Base-by-base conservation (phyloP, 805 yeast species). In the Starmerella riodocensis region DNA sequence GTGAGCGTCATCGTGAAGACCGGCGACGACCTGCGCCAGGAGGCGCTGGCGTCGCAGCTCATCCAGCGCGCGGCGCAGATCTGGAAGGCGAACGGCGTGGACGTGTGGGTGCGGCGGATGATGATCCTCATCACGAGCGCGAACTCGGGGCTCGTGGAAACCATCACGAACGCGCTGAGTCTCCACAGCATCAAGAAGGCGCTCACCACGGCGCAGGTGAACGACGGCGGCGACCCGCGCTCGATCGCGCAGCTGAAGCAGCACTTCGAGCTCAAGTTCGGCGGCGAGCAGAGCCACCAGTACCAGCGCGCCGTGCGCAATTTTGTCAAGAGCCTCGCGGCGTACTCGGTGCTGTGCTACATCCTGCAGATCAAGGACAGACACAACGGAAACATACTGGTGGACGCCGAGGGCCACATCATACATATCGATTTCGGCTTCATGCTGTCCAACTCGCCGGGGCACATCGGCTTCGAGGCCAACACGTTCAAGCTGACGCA, bases 361-460 rank as follows among this genome's bases (percentile, higher is more conserved):
- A 57, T 91, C 38, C 68, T 91, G 38, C 97, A 88, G 55, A 83
- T 91, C 63, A 93, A 93, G 56, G 99, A 91, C 63, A 74, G 99
- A 55, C 99, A 91, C 61, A 91, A 91, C 62, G 99, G 99, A 59
- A 91, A 91, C 59, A 88, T 91, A 47, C 78, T 91, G 82, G 83
- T 91, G 55, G 98, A 91, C 56, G 83, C 78, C 44, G 79, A 82
- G 53, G 99, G 98, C 0, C 98, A 91, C 55, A 79, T 91, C 11
- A 76, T 88, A 33, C 69, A 62, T 58, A 91, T 91, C 51, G 98
- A 91, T 61, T 91, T 91, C 63, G 98, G 98, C 0, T 88, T 84
- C 58, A 61, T 88, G 56, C 65, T 88, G 3, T 83, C 95, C 0
- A 88, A 91, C 55, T 78, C 96, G 0, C 99, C 99, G 0, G 98